phyloP scores from a whole-genome alignment of 352 stramenopile species.

The Pythium utonaiense region DNA sequence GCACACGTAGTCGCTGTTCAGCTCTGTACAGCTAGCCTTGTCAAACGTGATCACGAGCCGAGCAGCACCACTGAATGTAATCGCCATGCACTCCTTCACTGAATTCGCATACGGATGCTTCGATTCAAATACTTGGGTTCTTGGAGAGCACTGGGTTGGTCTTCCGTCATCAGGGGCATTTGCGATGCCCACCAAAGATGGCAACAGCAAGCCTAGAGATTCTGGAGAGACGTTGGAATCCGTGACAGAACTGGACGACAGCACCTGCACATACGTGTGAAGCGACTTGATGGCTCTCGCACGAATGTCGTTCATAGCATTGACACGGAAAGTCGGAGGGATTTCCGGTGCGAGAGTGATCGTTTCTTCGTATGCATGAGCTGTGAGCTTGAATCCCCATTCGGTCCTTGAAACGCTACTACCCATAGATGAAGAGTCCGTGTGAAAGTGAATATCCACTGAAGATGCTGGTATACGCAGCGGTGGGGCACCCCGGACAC shows the following conservation, averaged over 20 bases:
- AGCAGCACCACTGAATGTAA: constrained; percentile 68
- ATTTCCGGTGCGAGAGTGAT: constrained; percentile 50
- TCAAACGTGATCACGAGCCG: constrained; percentile 75
- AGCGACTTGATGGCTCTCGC: constrained; percentile 60
- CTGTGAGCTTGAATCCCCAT: constrained; percentile 82
- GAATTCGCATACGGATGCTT: constrained; percentile 84
- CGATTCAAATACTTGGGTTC: constrained; percentile 74
- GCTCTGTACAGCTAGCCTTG: constrained; percentile 52
- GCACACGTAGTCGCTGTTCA: constrained; percentile 74
- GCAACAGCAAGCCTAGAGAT: neutral
- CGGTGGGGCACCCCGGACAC: constrained; percentile 44
- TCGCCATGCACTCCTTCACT: constrained; percentile 73
- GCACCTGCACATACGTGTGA: constrained; percentile 2
- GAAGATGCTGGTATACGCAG: constrained; percentile 58
- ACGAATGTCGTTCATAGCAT: constrained; percentile 51
- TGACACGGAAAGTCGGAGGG: constrained; percentile 35
- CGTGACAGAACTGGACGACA: neutral
- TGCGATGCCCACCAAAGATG: constrained; percentile 40
- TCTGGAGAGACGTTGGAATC: neutral
- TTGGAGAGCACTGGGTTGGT: constrained; percentile 44
- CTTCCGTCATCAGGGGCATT: constrained; percentile 39
- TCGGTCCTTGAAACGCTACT: constrained; percentile 29
- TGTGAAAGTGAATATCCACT: constrained; percentile 75
- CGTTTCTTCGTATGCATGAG: constrained; percentile 58
- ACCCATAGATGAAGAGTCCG: constrained; percentile 37